Conservation (phyloP, 2,329 filamentous ascomycete genomes). For the Massarina eburnea region DNA sequence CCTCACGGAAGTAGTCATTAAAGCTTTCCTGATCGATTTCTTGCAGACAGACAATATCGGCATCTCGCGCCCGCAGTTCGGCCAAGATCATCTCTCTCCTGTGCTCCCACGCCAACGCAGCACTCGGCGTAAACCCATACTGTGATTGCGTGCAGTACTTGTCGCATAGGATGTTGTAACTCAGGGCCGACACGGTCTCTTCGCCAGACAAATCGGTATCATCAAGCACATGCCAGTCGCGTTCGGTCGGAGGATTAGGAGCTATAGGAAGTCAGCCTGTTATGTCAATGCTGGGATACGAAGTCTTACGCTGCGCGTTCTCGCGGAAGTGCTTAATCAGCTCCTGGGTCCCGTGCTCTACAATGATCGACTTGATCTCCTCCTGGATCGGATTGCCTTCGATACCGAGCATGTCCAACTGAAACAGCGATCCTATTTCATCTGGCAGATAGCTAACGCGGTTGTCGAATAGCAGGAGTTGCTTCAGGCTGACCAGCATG, state of each 20-base stretch:
- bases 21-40: slow-evolving; percentile 92
- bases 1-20: slow-evolving; percentile 86
- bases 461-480: slow-evolving; percentile 88
- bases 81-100: slow-evolving; percentile 79
- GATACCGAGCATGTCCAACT: slow-evolving; percentile 85
- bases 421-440: slow-evolving; percentile 86
- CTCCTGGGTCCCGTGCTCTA: slow-evolving; percentile 83
- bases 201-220: slow-evolving; percentile 53
- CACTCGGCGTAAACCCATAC: slow-evolving; percentile 87
- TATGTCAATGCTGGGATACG: slow-evolving; percentile 11
- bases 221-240: slow-evolving; percentile 75
- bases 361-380: slow-evolving; percentile 76
- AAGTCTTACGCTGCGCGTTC: slow-evolving; percentile 72
- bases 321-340: slow-evolving; percentile 83
- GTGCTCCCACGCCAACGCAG: slow-evolving; percentile 83
- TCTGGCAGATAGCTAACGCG: slow-evolving; percentile 77
- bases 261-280: slow-evolving; percentile 47
- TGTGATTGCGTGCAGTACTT: slow-evolving; percentile 82
- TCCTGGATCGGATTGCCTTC: slow-evolving; percentile 86
- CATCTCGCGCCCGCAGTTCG: slow-evolving; percentile 75
- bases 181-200: slow-evolving; percentile 79
- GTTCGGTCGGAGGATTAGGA: slow-evolving; percentile 72
- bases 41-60: slow-evolving; percentile 90
- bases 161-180: slow-evolving; percentile 95
- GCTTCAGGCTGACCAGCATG: slow-evolving; percentile 92